Percentiles rank a stretch among this genome's conserved stretches.
These are phyloP conservation scores for Cladosporium sp. DNA, from an alignment of 2,329 filamentous ascomycete species.

Conservation along the genomic window DNA sequence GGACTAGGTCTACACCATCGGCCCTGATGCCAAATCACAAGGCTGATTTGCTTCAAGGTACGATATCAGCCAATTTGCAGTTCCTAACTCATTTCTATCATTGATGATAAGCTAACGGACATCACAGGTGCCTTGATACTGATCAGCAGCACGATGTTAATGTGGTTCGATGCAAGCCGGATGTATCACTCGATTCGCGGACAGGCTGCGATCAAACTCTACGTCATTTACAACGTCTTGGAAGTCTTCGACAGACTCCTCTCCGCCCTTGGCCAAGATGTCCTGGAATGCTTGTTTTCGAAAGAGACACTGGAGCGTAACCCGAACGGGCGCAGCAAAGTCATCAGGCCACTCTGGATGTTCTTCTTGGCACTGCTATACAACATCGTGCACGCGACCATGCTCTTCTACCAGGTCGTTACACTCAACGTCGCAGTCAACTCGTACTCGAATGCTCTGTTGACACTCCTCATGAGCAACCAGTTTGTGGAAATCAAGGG, in stretches of 20 bases:
- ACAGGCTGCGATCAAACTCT: conserved; percentile 95
- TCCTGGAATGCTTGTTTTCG: conserved; percentile 93
- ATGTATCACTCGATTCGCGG: conserved; percentile 98
- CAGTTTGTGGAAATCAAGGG: conserved; percentile 99
- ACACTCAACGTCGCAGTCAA: conserved; percentile 98
- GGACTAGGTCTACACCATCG: conserved; percentile 83
- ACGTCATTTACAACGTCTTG: conserved; percentile 97
- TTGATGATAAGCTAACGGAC: not conserved
- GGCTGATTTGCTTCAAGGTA: conserved; percentile 87
- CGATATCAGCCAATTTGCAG: not conserved
- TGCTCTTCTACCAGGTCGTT: conserved; percentile 95
- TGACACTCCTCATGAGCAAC: conserved; percentile 91
- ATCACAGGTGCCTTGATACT: conserved; percentile 67
- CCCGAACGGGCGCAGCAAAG: conserved; percentile 83
- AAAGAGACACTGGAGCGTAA: conserved; percentile 88
- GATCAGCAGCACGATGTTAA: conserved; percentile 78
- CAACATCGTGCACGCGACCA: conserved; percentile 82
- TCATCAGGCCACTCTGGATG: conserved; percentile 86
- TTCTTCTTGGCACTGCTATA: conserved; percentile 85
- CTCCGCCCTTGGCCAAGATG: conserved; percentile 90
- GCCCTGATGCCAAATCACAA: conserved; percentile 86
- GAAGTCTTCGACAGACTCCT: conserved; percentile 90
- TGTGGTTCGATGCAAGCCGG: conserved; percentile 89
- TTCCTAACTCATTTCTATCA: not conserved
- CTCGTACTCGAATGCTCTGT: conserved; percentile 92